These are phyloP conservation scores for Paramecium biaurelia DNA, from an alignment of 73 alveolate genomes.

Conservation along the genomic window DNA sequence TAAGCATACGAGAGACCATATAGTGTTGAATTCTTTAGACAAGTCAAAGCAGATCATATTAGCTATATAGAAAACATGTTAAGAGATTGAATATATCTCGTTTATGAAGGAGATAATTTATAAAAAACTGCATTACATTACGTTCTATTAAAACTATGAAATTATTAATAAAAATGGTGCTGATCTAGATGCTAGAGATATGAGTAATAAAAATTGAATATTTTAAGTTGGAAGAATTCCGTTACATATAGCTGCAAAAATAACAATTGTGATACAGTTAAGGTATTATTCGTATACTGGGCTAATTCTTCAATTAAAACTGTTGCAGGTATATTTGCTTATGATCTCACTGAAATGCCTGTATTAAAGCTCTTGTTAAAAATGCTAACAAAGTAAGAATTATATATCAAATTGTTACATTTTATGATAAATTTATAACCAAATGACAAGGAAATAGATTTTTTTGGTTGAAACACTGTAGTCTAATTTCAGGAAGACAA, in stretches of 20 bases:
- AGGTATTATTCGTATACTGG: neutral
- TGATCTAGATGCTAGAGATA: slow-evolving; percentile 15
- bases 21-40: slow-evolving; percentile 5
- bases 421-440: slow-evolving; percentile 31
- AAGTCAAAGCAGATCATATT: neutral
- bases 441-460: neutral
- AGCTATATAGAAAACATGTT: neutral
- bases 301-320: slow-evolving; percentile 34
- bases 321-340: slow-evolving; percentile 13
- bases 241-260: slow-evolving; percentile 22
- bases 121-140: slow-evolving; percentile 28
- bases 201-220: neutral
- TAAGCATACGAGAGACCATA: neutral
- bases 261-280: neutral
- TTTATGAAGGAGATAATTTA: slow-evolving; percentile 18
- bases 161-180: slow-evolving; percentile 13
- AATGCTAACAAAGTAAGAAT: slow-evolving; percentile 21
- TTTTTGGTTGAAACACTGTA: slow-evolving; percentile 11
- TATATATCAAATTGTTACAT: neutral
- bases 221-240: slow-evolving; percentile 45
- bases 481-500: neutral
- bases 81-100: neutral
- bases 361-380: slow-evolving; percentile 20
- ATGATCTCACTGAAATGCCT: slow-evolving; percentile 4
- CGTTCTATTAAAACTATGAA: neutral